A percentile compares a stretch with the other conserved stretches of the same genome.
Conservation (phyloP, 2,329 filamentous ascomycete genomes). For the Cytospora schulzeri region DNA sequence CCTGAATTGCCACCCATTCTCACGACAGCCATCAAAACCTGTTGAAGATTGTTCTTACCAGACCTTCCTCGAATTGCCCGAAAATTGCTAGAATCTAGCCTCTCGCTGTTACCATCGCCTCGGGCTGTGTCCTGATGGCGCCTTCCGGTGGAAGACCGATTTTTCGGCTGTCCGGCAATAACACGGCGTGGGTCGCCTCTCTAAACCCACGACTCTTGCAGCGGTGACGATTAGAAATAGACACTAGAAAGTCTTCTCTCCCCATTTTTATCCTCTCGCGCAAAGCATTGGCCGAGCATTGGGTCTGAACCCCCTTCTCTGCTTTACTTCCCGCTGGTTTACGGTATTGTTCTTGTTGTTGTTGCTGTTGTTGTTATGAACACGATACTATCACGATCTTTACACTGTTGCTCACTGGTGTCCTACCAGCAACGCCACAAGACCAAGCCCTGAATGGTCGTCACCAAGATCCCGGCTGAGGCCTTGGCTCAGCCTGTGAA, state of each 20-base stretch:
- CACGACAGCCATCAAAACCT: not conserved
- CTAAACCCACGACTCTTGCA: conserved; percentile 5
- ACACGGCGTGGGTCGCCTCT: conserved; percentile 19
- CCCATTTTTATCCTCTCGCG: not conserved
- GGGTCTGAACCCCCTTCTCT: too few species aligned
- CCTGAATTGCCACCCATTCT: not conserved
- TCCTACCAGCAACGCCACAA: conserved; percentile 10
- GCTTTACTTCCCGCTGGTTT: not conserved
- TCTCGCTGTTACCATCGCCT: not conserved
- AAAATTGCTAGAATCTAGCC: not conserved
- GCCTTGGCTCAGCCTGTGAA: not conserved
- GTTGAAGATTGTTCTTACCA: conserved; percentile 1
- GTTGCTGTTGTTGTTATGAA: conserved; percentile 23
- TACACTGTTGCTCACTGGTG: not conserved
- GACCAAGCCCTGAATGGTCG: conserved; percentile 21
- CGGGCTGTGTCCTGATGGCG: conserved; percentile 5
- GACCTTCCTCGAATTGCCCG: not conserved
- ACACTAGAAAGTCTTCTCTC: conserved; percentile 8
- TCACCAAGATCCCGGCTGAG: conserved; percentile 16
- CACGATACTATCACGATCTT: conserved; percentile 9
- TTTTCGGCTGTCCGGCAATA: conserved; percentile 23
- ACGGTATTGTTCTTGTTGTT: conserved; percentile 10
- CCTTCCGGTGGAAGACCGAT: conserved; percentile 18
- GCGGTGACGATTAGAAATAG: conserved; percentile 13
- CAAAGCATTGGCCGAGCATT: conserved; percentile 1